Conservation (phyloP, 1,139 yeast species). For the Ogataea hybrid region DNA sequence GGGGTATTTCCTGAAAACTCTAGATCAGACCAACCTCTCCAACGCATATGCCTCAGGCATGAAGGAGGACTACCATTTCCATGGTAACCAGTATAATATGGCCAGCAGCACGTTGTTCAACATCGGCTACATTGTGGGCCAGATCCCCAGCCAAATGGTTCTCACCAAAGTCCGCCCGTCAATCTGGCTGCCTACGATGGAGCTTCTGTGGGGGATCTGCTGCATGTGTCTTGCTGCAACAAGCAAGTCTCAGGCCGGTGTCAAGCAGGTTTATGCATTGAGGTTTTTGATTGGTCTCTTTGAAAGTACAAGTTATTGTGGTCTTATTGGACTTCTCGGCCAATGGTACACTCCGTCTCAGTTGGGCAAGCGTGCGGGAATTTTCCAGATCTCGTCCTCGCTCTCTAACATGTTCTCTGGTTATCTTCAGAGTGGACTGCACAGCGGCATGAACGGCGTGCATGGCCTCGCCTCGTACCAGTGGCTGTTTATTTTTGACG, state of each 20-base stretch:
- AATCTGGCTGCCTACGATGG: conserved; percentile 38
- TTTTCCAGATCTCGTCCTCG: conserved; percentile 45
- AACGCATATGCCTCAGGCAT: conserved; percentile 64
- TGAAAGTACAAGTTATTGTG: conserved; percentile 34
- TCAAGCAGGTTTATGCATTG: conserved; percentile 16
- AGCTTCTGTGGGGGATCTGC: conserved; percentile 15
- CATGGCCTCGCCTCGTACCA: conserved; percentile 41
- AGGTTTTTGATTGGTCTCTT: conserved; percentile 22
- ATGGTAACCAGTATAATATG: conserved; percentile 46
- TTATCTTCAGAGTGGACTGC: conserved; percentile 42
- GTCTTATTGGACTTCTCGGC: conserved; percentile 55
- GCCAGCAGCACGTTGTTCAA: conserved; percentile 56
- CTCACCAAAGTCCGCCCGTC: conserved; percentile 51
- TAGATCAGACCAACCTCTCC: conserved; percentile 47
- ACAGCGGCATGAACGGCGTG: conserved; percentile 34
- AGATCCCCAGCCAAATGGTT: conserved; percentile 55
- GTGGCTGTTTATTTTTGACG: conserved; percentile 55
- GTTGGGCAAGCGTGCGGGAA: conserved; percentile 48
- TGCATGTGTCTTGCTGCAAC: conserved; percentile 28
- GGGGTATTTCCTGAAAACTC: conserved; percentile 32
- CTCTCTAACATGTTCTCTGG: conserved; percentile 48
- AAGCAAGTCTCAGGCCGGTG: conserved; percentile 8
- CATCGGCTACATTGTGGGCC: conserved; percentile 56
- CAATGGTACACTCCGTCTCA: conserved; percentile 51
- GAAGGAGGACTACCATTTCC: conserved; percentile 49